Evolutionary conservation across 2,329 filamentous ascomycete genomes (phyloP).

Genomic region (Fusarium lateritium): DNA sequence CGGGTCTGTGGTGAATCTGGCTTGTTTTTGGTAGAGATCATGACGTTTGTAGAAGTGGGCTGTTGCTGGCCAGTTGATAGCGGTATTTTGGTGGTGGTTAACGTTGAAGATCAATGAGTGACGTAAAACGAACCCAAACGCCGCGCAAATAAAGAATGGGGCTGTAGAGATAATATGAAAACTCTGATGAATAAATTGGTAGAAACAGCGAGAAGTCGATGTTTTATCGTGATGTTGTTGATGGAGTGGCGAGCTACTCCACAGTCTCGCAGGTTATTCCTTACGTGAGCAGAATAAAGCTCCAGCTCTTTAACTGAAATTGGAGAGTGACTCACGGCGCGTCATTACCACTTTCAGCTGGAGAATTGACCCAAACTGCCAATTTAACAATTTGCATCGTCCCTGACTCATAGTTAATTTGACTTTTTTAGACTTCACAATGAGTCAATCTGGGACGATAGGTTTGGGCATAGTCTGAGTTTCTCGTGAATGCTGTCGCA

Average conservation of each 20-base stretch:
- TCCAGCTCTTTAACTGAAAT: slow-evolving; percentile 24
- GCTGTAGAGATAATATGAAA: neutral
- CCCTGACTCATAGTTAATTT: slow-evolving; percentile 27
- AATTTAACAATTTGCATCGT: slow-evolving; percentile 5
- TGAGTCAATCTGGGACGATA: slow-evolving; percentile 18
- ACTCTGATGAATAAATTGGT: neutral
- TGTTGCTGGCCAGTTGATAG: slow-evolving; percentile 14
- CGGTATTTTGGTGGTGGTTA: slow-evolving; percentile 12
- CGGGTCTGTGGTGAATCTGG: slow-evolving; percentile 52
- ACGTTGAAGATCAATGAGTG: slow-evolving; percentile 7
- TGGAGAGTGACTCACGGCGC: slow-evolving; percentile 39
- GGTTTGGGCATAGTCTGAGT: neutral
- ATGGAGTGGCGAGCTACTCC: slow-evolving; percentile 39
- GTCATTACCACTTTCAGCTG: slow-evolving; percentile 23
- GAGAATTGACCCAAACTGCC: neutral
- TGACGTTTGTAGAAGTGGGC: slow-evolving; percentile 42
- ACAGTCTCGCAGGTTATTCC: slow-evolving; percentile 22
- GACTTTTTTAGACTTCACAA: neutral
- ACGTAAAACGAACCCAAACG: slow-evolving; percentile 28
- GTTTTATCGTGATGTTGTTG: slow-evolving; percentile 36
- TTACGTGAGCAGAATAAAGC: slow-evolving; percentile 39
- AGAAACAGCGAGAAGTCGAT: slow-evolving; percentile 9
- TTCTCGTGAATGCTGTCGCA: neutral
- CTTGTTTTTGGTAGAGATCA: slow-evolving; percentile 57
- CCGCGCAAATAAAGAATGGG: slow-evolving; percentile 11